These are phyloP conservation scores for Fusarium domesticum DNA, from an alignment of 2,329 filamentous ascomycete genomes.

Conservation along the genomic window DNA sequence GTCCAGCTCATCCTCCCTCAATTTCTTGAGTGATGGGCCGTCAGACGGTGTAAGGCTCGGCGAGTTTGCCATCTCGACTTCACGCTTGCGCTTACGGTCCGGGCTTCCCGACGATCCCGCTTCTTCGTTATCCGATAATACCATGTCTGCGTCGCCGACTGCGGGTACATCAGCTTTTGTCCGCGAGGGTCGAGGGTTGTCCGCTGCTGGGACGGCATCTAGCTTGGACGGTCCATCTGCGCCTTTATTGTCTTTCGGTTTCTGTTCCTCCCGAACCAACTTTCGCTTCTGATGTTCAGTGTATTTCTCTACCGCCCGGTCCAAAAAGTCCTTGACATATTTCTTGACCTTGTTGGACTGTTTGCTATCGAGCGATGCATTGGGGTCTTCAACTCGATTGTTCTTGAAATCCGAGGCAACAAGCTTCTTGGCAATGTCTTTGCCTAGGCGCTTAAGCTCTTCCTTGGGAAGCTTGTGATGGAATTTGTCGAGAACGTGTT, in stretches of 20 bases:
- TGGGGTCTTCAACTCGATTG: conserved; percentile 79
- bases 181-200: conserved; percentile 21
- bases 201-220: conserved; percentile 8
- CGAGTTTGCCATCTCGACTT: conserved; percentile 37
- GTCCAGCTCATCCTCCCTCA: conserved; percentile 47
- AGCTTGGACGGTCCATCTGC: conserved; percentile 6
- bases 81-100: conserved; percentile 64
- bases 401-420: conserved; percentile 91
- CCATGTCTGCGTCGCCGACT: conserved; percentile 33
- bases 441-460: conserved; percentile 59
- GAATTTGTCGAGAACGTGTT: conserved; percentile 82
- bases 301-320: conserved; percentile 79
- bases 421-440: conserved; percentile 78
- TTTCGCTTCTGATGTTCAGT: conserved; percentile 64
- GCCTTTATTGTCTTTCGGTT: conserved; percentile 16
- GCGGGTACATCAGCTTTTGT: conserved; percentile 15
- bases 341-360: conserved; percentile 80
- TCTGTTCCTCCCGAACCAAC: conserved; percentile 38
- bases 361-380: conserved; percentile 64
- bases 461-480: conserved; percentile 83
- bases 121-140: conserved; percentile 45
- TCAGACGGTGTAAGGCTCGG: conserved; percentile 51
- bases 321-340: conserved; percentile 81
- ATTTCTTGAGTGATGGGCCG: conserved; percentile 52
- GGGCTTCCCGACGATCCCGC: conserved; percentile 44